Evolutionary conservation across 2,329 filamentous ascomycete species (phyloP).

Genomic region (Epichloe hybrida): DNA sequence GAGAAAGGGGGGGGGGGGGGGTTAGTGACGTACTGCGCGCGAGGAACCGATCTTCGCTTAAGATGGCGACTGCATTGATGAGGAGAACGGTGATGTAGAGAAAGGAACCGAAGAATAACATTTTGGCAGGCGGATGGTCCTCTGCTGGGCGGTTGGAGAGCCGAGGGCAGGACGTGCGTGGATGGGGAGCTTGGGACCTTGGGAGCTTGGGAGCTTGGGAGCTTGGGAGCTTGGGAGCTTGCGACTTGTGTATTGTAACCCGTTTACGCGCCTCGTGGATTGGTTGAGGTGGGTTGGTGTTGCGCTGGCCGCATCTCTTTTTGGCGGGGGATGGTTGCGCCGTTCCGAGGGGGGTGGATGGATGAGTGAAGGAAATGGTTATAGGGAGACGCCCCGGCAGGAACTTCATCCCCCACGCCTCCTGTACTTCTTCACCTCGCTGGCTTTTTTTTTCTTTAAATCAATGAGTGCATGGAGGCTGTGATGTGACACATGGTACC

Average conservation of each 20-base stretch:
- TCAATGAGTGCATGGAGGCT: too few relatives aligned
- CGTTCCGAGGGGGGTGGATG: conserved; percentile 15
- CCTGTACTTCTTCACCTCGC: too few relatives aligned
- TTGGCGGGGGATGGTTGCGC: conserved; percentile 18
- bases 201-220: neutral
- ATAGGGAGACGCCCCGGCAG: too few relatives aligned
- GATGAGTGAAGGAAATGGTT: neutral
- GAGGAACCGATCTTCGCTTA: conserved; percentile 90
- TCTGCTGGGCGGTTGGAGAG: neutral
- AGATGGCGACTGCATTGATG: conserved; percentile 83
- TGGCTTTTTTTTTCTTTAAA: too few relatives aligned
- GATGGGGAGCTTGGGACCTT: neutral
- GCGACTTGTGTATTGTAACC: neutral
- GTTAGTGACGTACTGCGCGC: conserved; percentile 37
- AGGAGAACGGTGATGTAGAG: conserved; percentile 73
- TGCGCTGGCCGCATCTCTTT: neutral
- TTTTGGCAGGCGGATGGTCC: conserved; percentile 19
- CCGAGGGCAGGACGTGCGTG: neutral
- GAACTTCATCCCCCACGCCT: too few relatives aligned
- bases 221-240: neutral
- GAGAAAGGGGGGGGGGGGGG: neutral
- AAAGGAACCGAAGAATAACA: conserved; percentile 60
- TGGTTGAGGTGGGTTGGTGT: neutral
- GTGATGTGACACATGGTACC: too few relatives aligned
- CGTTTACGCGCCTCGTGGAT: neutral